phyloP scores from a whole-genome alignment of 805 yeast genomes.

The Candida pseudoglaebosa region DNA sequence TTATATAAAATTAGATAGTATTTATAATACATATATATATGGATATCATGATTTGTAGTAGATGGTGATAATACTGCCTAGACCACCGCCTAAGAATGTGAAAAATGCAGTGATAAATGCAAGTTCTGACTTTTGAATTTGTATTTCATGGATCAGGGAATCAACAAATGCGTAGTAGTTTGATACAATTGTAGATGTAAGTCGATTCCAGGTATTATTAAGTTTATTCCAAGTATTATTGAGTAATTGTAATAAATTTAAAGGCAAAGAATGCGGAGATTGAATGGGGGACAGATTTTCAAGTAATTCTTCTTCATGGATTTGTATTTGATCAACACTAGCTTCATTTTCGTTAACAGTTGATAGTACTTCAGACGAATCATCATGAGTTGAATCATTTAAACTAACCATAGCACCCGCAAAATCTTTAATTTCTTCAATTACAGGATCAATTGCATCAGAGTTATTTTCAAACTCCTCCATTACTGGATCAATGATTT shows the following conservation, averaged over 20 bases:
- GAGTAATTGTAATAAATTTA: no score
- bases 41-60: slow-evolving; percentile 10
- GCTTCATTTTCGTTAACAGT: no score
- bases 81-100: slow-evolving; percentile 14
- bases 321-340: no score
- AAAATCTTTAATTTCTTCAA: slow-evolving; percentile 4
- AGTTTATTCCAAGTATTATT: no score
- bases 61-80: slow-evolving; percentile 18
- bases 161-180: slow-evolving; percentile 16
- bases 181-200: slow-evolving; percentile 9
- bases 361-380: neutral
- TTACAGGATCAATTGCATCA: neutral
- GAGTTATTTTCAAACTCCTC: slow-evolving; percentile 6
- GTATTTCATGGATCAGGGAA: slow-evolving; percentile 11
- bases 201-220: slow-evolving; percentile 14
- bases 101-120: slow-evolving; percentile 14
- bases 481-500: slow-evolving; percentile 17
- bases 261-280: no score
- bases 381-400: neutral
- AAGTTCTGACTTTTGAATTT: slow-evolving; percentile 21
- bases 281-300: no score
- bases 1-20: neutral
- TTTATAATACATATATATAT: neutral
- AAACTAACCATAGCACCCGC: neutral
- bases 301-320: no score